A percentile compares a stretch with the other conserved stretches of the same genome.
These are phyloP conservation scores for Zymoseptoria crescenta DNA, from an alignment of 2,329 filamentous ascomycete genomes.

Conservation along the genomic window DNA sequence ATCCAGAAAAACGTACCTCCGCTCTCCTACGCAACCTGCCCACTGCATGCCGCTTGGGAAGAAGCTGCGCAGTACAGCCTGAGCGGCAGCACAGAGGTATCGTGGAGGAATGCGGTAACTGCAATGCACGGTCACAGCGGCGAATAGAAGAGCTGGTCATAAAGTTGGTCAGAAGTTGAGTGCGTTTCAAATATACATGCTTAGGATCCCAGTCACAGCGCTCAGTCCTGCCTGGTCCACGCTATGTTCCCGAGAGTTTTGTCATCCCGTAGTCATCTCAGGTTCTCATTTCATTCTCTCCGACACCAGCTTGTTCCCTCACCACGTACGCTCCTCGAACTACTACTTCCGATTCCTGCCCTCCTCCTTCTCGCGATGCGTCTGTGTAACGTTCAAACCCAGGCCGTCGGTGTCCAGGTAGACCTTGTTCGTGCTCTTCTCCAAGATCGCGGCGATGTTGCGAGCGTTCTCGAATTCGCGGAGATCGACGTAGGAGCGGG, in stretches of 20 bases:
- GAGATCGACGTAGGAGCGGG: slow-evolving; percentile 88
- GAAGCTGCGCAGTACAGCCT: too few relatives aligned
- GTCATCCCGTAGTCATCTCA: slow-evolving; percentile 1
- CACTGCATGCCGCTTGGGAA: too few relatives aligned
- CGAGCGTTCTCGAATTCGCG: slow-evolving; percentile 97
- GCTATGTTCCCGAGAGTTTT: background rate
- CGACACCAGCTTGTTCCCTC: background rate
- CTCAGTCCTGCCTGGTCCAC: background rate
- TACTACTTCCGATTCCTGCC: slow-evolving; percentile 2
- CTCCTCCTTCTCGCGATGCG: slow-evolving; percentile 7
- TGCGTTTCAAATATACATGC: slow-evolving; percentile 2
- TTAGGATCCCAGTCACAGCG: background rate
- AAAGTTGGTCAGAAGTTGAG: background rate
- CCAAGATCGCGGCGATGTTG: slow-evolving; percentile 76
- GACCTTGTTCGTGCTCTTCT: slow-evolving; percentile 87
- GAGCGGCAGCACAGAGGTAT: too few relatives aligned
- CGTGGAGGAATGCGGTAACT: too few relatives aligned
- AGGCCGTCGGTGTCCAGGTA: slow-evolving; percentile 87
- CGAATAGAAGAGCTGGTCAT: too few relatives aligned
- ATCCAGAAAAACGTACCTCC: too few relatives aligned
- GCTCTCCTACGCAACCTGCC: too few relatives aligned
- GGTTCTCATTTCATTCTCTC: background rate
- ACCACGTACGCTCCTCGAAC: background rate
- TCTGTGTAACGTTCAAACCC: slow-evolving; percentile 70
- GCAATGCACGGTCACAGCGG: too few relatives aligned